These are phyloP conservation scores for Seiridium cupressi DNA, from an alignment of 2,329 filamentous ascomycete species.

Conservation along the genomic window DNA sequence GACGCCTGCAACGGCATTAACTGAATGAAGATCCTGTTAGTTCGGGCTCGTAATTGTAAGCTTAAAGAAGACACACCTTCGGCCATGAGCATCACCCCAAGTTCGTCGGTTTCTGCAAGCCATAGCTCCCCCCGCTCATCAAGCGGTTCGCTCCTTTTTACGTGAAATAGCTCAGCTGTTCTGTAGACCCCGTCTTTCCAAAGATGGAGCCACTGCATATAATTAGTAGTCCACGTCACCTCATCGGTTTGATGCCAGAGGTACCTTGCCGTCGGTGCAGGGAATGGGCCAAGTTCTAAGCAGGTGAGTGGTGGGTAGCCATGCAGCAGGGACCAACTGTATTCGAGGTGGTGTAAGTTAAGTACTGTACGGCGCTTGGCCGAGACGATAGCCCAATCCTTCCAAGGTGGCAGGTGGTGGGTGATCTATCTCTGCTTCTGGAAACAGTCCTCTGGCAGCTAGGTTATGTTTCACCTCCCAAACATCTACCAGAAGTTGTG, in stretches of 20 bases:
- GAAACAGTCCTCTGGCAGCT: slow-evolving; percentile 12
- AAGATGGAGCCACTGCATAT: slow-evolving; percentile 10
- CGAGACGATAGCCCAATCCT: slow-evolving; percentile 14
- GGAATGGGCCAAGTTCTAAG: slow-evolving; percentile 16
- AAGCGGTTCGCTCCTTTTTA: slow-evolving; percentile 4
- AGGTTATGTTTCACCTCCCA: slow-evolving; percentile 15
- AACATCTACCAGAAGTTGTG: slow-evolving; percentile 10
- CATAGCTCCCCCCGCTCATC: slow-evolving; percentile 13
- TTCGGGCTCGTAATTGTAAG: too few species aligned
- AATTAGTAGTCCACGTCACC: slow-evolving; percentile 6
- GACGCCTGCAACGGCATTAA: too few species aligned
- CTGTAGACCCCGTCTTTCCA: slow-evolving; percentile 14
- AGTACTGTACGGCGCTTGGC: slow-evolving; percentile 16
- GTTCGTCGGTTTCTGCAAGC: slow-evolving; percentile 16
- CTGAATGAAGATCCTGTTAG: too few species aligned
- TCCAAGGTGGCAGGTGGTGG: slow-evolving; percentile 8
- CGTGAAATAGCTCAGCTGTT: slow-evolving; percentile 15
- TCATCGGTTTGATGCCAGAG: slow-evolving; percentile 12
- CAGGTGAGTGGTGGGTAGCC: slow-evolving; percentile 16
- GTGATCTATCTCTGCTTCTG: slow-evolving; percentile 8
- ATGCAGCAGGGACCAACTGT: slow-evolving; percentile 14
- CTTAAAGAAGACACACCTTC: slow-evolving; percentile 8
- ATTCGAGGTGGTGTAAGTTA: slow-evolving; percentile 16
- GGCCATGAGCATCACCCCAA: slow-evolving; percentile 15
- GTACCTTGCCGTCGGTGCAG: slow-evolving; percentile 12